phyloP scores from a whole-genome alignment of 805 yeast genomes.

The Suhomyces kilbournensis region DNA sequence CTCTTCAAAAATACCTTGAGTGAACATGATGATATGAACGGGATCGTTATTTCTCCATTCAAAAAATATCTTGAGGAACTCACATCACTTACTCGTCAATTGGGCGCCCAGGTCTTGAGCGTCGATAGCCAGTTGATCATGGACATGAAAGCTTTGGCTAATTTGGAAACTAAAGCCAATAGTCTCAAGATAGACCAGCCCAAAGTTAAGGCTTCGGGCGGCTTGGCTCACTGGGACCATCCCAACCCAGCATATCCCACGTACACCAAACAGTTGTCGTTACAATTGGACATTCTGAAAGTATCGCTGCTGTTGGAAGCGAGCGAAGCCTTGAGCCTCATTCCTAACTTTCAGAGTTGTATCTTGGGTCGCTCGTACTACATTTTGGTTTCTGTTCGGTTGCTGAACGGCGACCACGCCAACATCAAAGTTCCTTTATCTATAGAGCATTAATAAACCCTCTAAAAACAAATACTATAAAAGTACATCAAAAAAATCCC shows the following conservation, averaged over 20 bases:
- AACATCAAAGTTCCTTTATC: conserved; percentile 18
- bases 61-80: conserved; percentile 16
- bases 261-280: conserved; percentile 3
- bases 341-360: conserved; percentile 30
- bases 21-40: conserved; percentile 19
- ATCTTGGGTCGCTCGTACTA: conserved; percentile 26
- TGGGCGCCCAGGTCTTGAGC: conserved; percentile 17
- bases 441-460: conserved; percentile 7
- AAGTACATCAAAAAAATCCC: too few relatives aligned
- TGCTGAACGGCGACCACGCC: conserved; percentile 17
- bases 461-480: too few relatives aligned
- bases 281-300: background rate
- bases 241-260: background rate
- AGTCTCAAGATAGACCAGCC: conserved; percentile 15
- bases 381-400: conserved; percentile 15
- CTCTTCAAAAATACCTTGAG: conserved; percentile 21
- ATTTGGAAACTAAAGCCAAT: conserved; percentile 20
- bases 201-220: background rate
- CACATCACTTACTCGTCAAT: conserved; percentile 11
- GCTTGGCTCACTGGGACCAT: conserved; percentile 5
- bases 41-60: conserved; percentile 20
- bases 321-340: conserved; percentile 17
- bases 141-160: conserved; percentile 26
- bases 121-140: conserved; percentile 18
- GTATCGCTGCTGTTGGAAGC: conserved; percentile 11